Evolutionary conservation across 805 yeast species (phyloP).

Genomic region (Spencermartinsiella europaea): DNA sequence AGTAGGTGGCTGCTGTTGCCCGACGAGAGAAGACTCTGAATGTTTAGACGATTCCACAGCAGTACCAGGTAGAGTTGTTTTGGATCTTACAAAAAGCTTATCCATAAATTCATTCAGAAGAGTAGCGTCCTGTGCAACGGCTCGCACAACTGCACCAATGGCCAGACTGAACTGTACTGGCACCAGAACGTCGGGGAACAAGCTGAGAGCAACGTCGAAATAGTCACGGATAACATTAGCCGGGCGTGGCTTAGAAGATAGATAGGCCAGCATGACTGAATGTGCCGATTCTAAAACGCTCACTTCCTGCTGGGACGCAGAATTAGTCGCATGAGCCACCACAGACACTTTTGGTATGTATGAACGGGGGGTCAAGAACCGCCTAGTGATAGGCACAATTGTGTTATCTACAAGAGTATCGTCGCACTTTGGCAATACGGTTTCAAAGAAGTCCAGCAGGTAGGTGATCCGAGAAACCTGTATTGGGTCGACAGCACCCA

Average conservation of each 20-base stretch:
- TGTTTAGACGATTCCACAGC: slow-evolving; percentile 20
- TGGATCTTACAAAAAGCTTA: slow-evolving; percentile 35
- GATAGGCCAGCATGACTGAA: slow-evolving; percentile 46
- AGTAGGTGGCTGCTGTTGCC: slow-evolving; percentile 26
- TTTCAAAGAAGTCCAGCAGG: slow-evolving; percentile 32
- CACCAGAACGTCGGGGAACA: slow-evolving; percentile 54
- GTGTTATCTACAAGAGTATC: slow-evolving; percentile 34
- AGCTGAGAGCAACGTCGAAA: slow-evolving; percentile 42
- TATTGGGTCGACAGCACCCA: slow-evolving; percentile 20
- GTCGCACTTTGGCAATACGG: slow-evolving; percentile 30
- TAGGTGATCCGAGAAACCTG: slow-evolving; percentile 25
- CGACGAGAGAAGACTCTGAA: not conserved
- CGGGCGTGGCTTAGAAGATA: slow-evolving; percentile 17
- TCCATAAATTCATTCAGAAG: slow-evolving; percentile 36
- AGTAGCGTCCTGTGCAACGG: slow-evolving; percentile 32
- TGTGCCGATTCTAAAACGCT: slow-evolving; percentile 56
- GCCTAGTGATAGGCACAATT: slow-evolving; percentile 28
- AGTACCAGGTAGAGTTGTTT: slow-evolving; percentile 32
- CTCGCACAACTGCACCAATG: slow-evolving; percentile 48
- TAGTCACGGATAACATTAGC: slow-evolving; percentile 34
- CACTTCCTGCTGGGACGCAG: too few relatives aligned
- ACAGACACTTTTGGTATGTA: slow-evolving; percentile 10
- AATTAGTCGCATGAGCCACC: not conserved
- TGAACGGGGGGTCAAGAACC: slow-evolving; percentile 16
- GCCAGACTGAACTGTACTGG: slow-evolving; percentile 54